phyloP scores from a whole-genome alignment of 768 basidiomycete genomes.

The Paxillus involutus region DNA sequence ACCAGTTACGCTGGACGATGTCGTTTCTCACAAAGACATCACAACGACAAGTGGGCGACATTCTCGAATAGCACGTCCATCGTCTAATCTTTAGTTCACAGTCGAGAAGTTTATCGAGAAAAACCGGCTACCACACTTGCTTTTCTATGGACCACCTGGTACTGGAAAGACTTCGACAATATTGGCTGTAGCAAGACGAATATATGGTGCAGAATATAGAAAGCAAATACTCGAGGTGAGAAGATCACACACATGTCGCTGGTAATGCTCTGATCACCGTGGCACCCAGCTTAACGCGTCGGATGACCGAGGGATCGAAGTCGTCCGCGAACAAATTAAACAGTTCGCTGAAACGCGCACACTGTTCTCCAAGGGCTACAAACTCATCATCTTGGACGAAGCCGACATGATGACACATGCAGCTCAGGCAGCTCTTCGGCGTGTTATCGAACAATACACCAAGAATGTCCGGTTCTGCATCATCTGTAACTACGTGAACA shows the following conservation, averaged over 20 bases:
- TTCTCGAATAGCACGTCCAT: background rate
- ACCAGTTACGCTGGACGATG: conserved; percentile 87
- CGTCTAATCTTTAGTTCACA: conserved; percentile 32
- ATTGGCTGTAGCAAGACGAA: conserved; percentile 89
- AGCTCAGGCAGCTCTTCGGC: conserved; percentile 93
- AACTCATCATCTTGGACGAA: conserved; percentile 97
- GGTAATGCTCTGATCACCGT: conserved; percentile 2
- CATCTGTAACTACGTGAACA: conserved; percentile 99
- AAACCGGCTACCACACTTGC: conserved; percentile 88
- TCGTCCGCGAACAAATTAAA: conserved; percentile 98
- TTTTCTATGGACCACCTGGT: conserved; percentile 98
- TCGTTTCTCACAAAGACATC: conserved; percentile 96
- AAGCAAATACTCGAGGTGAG: conserved; percentile 94
- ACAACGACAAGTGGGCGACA: conserved; percentile 75
- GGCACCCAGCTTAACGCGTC: conserved; percentile 85
- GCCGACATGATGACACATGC: conserved; percentile 99
- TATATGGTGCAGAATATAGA: conserved; percentile 83
- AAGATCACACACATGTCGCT: background rate
- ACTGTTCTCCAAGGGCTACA: conserved; percentile 89
- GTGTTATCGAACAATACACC: conserved; percentile 98
- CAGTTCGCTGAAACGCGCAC: conserved; percentile 97
- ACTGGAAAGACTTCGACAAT: conserved; percentile 99
- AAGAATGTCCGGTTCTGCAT: conserved; percentile 99
- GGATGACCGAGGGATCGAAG: conserved; percentile 97
- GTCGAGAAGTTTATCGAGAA: conserved; percentile 97